These are phyloP conservation scores for Oryza longistaminata DNA, from an alignment of 176 grass and related monocot species.

Conservation along the genomic window DNA sequence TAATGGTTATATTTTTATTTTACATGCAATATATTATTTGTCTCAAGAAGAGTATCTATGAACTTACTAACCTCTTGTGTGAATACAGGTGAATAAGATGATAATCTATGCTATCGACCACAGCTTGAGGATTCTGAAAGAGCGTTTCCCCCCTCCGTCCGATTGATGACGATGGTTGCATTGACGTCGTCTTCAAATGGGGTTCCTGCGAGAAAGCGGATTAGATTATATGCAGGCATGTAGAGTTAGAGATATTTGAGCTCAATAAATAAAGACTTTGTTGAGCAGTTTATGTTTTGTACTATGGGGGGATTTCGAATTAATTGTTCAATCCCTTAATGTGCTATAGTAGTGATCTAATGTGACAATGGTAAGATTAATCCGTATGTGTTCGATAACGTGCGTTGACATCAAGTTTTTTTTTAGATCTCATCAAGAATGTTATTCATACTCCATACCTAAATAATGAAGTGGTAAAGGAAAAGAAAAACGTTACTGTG, in stretches of 20 bases:
- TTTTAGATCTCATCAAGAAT: no score
- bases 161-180: background rate
- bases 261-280: background rate
- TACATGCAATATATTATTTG: background rate
- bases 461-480: no score
- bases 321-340: background rate
- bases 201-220: background rate
- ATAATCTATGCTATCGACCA: slow-evolving; percentile 57
- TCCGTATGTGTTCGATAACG: background rate
- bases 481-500: no score
- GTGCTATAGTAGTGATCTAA: background rate
- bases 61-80: background rate
- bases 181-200: background rate
- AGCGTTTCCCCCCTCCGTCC: background rate
- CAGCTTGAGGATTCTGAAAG: slow-evolving; percentile 39
- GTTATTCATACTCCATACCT: no score
- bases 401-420: no score
- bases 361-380: background rate
- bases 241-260: background rate
- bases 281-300: background rate
- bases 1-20: background rate
- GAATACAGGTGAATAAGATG: slow-evolving; percentile 63
- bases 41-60: background rate
- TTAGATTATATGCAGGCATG: background rate
- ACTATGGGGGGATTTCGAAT: background rate